Conservation (phyloP, 495 filamentous ascomycete genomes). For the Extremus antarcticus region DNA sequence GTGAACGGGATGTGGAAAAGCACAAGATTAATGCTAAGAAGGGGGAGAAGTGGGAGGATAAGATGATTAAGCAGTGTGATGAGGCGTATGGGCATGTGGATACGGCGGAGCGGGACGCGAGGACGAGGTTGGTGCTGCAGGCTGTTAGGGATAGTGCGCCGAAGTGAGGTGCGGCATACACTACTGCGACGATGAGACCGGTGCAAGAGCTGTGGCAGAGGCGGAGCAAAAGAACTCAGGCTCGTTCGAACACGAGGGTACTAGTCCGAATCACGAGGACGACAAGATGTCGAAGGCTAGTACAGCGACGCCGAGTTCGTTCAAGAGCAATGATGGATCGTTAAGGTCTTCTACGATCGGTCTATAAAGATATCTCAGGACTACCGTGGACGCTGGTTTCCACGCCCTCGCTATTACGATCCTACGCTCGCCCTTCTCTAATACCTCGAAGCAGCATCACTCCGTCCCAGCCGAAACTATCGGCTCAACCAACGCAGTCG, state of each 20-base stretch:
- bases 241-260: too few relatives aligned
- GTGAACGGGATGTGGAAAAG: slow-evolving; percentile 11
- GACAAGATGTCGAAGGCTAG: too few relatives aligned
- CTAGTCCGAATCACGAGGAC: too few relatives aligned
- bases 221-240: too few relatives aligned
- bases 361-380: neutral
- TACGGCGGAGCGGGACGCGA: slow-evolving; percentile 20
- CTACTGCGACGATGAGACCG: neutral
- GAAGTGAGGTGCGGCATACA: neutral
- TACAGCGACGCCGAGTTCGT: too few relatives aligned
- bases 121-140: slow-evolving; percentile 25
- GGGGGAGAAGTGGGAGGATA: slow-evolving; percentile 31
- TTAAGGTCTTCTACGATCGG: too few relatives aligned
- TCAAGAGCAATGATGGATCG: too few relatives aligned
- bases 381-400: too few relatives aligned
- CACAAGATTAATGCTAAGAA: slow-evolving; percentile 31
- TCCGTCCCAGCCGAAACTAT: neutral
- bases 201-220: too few relatives aligned
- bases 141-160: slow-evolving; percentile 14
- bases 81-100: slow-evolving; percentile 28
- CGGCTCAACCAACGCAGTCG: neutral
- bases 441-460: neutral
- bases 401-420: too few relatives aligned
- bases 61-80: slow-evolving; percentile 22
- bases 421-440: neutral